Conservation (phyloP, 1,284 basidiomycete species). For the Kwoniella shivajii region DNA sequence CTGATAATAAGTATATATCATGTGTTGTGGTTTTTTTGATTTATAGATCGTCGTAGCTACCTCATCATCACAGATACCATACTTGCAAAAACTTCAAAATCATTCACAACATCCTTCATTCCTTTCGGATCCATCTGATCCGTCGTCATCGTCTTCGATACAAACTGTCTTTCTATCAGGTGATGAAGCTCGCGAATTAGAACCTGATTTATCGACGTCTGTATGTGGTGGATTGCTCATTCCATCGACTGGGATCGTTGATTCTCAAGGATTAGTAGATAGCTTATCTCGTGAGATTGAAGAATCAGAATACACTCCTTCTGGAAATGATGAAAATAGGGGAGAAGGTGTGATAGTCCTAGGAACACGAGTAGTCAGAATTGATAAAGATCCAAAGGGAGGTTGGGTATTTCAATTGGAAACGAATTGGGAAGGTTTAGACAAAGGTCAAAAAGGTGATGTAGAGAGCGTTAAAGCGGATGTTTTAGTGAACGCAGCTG, state of each 20-base stretch:
- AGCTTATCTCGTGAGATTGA: conserved; percentile 76
- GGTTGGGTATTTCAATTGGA: conserved; percentile 67
- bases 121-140: conserved; percentile 19
- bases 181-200: conserved; percentile 71
- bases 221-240: conserved; percentile 77
- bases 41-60: conserved; percentile 70
- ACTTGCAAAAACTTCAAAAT: conserved; percentile 68
- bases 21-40: neutral
- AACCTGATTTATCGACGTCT: conserved; percentile 74
- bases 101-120: conserved; percentile 60
- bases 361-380: conserved; percentile 81
- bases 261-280: conserved; percentile 79
- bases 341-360: conserved; percentile 71
- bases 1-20: too few relatives aligned
- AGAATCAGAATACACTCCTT: conserved; percentile 35
- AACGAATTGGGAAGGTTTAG: conserved; percentile 62
- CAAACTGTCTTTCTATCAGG: conserved; percentile 71
- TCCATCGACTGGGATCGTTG: conserved; percentile 87
- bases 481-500: conserved; percentile 84
- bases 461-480: conserved; percentile 76
- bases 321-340: conserved; percentile 17
- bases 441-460: conserved; percentile 41
- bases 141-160: conserved; percentile 54
- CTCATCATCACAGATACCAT: conserved; percentile 64
- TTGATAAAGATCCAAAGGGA: conserved; percentile 62